Conservation (phyloP, 2,329 filamentous ascomycete genomes). For the Ciborinia camelliae region DNA sequence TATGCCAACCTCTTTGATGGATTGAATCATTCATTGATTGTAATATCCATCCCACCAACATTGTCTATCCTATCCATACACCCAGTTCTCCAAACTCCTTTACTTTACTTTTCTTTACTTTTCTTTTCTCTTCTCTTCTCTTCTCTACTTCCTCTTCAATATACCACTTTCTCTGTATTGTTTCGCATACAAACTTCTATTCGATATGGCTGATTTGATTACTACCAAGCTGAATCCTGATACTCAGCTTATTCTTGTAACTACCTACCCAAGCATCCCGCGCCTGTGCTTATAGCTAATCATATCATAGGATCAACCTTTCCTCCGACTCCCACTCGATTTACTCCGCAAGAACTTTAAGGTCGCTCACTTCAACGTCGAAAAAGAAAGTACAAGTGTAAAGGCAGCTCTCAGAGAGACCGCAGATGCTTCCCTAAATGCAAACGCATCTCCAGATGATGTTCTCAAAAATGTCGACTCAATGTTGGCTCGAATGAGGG, state of each 20-base stretch:
- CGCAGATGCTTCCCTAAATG: constrained; percentile 41
- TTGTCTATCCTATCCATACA: too few species aligned
- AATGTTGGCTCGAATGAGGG: constrained; percentile 82
- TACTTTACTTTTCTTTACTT: not conserved
- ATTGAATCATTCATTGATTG: not conserved
- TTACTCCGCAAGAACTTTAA: constrained; percentile 94
- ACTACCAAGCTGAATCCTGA: constrained; percentile 69
- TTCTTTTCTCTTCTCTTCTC: not conserved
- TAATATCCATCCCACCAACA: not conserved
- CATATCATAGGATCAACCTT: constrained; percentile 75
- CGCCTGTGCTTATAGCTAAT: constrained; percentile 22
- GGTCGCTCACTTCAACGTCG: constrained; percentile 71
- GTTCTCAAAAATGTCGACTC: constrained; percentile 77
- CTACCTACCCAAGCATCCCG: not conserved
- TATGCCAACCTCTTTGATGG: not conserved
- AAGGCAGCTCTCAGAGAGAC: constrained; percentile 60
- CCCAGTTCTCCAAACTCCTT: not conserved
- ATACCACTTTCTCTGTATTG: not conserved
- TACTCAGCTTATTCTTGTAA: constrained; percentile 70
- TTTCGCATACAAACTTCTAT: not conserved
- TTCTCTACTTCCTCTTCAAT: not conserved
- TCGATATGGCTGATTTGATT: constrained; percentile 55
- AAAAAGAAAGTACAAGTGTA: constrained; percentile 64
- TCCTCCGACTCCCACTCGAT: constrained; percentile 89
- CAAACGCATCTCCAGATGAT: constrained; percentile 65